Conservation (phyloP, 345 rosid genomes). For the Eutrema japonicum region DNA sequence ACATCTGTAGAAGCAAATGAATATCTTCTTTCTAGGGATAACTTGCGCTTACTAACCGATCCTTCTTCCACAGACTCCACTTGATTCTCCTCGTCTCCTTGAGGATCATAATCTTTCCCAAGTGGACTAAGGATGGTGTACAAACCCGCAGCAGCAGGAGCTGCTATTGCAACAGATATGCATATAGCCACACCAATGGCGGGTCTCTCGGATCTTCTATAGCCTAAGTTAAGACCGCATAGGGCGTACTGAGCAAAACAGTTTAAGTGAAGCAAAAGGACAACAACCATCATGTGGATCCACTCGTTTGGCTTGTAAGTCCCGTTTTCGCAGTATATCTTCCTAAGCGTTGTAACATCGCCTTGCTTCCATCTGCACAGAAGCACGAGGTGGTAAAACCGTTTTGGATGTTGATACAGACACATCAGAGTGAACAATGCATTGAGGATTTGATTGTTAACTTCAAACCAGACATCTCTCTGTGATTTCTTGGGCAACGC, state of each 20-base stretch:
- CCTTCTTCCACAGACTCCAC: constrained; percentile 24
- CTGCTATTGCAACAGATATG: constrained; percentile 77
- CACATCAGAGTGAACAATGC: constrained; percentile 94
- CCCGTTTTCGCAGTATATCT: constrained; percentile 78
- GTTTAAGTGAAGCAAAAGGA: constrained; percentile 73
- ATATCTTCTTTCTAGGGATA: constrained; percentile 56
- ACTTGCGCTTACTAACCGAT: constrained; percentile 42
- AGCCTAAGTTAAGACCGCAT: constrained; percentile 84
- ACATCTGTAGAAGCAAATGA: constrained; percentile 64
- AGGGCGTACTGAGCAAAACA: constrained; percentile 94
- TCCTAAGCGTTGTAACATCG: constrained; percentile 67
- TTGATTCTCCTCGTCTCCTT: constrained; percentile 73
- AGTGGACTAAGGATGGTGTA: constrained; percentile 80
- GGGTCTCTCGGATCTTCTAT: constrained; percentile 79
- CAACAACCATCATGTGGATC: constrained; percentile 88
- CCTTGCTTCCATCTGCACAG: constrained; percentile 77
- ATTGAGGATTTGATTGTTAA: constrained; percentile 91
- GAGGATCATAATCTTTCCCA: constrained; percentile 76
- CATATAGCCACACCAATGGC: constrained; percentile 82
- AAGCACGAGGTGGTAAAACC: constrained; percentile 77
- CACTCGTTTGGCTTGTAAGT: constrained; percentile 85
- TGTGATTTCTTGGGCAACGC: constrained; percentile 65
- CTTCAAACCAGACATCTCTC: constrained; percentile 90
- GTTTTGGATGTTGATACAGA: constrained; percentile 87
- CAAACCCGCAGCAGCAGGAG: constrained; percentile 86